phyloP scores from a whole-genome alignment of 2,329 filamentous ascomycete species.

The Arthrobotrys conoides region DNA sequence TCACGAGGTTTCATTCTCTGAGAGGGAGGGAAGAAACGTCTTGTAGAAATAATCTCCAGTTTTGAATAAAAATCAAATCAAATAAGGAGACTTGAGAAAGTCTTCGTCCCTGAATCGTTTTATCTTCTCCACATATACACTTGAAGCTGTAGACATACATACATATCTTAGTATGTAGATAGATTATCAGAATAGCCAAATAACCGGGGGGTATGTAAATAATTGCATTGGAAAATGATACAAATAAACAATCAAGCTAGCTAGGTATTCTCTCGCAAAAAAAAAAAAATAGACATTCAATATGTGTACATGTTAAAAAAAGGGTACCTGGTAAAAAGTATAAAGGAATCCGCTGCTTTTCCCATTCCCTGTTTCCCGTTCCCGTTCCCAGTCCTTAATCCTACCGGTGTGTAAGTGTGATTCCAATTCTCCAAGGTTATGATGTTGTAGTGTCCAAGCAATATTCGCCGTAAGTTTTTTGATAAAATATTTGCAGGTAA shows the following conservation, averaged over 20 bases:
- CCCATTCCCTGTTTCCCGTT: background rate
- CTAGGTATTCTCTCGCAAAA: background rate
- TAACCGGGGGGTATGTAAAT: background rate
- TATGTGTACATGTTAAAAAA: background rate
- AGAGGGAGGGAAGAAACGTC: background rate
- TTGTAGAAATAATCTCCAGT: too few species aligned
- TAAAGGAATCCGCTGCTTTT: background rate
- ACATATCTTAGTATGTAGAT: background rate
- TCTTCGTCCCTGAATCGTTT: background rate
- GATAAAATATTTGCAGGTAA: too few species aligned
- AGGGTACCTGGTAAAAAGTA: background rate
- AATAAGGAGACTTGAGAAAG: background rate
- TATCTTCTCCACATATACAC: background rate
- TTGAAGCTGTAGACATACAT: background rate
- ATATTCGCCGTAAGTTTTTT: too few species aligned
- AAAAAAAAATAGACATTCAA: background rate
- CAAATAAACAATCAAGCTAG: background rate
- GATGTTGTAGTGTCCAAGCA: background rate
- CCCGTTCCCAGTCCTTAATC: background rate
- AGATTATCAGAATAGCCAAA: too few species aligned
- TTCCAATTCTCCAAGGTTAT: background rate
- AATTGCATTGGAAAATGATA: background rate
- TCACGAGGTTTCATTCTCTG: too few species aligned
- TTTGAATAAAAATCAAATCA: too few species aligned
- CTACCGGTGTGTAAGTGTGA: background rate